phyloP scores from a whole-genome alignment of 2,329 filamentous ascomycete species.

The Talaromyces islandicus region DNA sequence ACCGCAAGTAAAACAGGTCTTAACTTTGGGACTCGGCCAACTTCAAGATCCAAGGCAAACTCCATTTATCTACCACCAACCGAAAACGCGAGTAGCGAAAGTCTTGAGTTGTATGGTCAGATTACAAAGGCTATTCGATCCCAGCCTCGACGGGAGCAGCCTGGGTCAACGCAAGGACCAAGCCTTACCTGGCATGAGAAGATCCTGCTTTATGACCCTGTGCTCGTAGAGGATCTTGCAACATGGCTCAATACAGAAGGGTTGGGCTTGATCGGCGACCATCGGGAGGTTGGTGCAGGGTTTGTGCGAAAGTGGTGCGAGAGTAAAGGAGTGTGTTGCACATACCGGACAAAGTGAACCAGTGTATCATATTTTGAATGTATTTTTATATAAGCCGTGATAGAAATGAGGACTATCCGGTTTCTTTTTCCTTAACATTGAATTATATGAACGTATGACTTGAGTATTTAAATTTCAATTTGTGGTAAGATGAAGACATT shows the following conservation, averaged over 20 bases:
- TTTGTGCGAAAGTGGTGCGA: conserved; percentile 89
- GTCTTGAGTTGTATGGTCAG: conserved; percentile 35
- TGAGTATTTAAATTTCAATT: background rate
- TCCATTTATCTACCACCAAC: background rate
- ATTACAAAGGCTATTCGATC: conserved; percentile 46
- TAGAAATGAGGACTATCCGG: background rate
- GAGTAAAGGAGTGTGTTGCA: conserved; percentile 74
- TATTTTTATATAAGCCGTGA: background rate
- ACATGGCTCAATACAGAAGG: conserved; percentile 73
- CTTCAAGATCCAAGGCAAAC: conserved; percentile 9
- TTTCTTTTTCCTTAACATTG: background rate
- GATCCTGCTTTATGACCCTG: conserved; percentile 88
- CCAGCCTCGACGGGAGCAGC: conserved; percentile 29
- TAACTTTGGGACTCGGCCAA: background rate
- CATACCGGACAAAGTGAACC: background rate
- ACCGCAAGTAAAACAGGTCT: background rate
- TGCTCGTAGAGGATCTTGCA: conserved; percentile 79
- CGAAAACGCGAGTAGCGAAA: conserved; percentile 14
- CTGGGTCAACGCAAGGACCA: conserved; percentile 15
- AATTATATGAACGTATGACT: background rate
- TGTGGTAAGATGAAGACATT: background rate
- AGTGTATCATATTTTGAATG: background rate
- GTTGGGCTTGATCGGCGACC: conserved; percentile 57
- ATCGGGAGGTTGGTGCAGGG: conserved; percentile 55
- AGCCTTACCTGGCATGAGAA: conserved; percentile 76